Evolutionary conservation across 2,329 filamentous ascomycete genomes (phyloP).

Genomic region (Chaetoscypha palmicola): DNA sequence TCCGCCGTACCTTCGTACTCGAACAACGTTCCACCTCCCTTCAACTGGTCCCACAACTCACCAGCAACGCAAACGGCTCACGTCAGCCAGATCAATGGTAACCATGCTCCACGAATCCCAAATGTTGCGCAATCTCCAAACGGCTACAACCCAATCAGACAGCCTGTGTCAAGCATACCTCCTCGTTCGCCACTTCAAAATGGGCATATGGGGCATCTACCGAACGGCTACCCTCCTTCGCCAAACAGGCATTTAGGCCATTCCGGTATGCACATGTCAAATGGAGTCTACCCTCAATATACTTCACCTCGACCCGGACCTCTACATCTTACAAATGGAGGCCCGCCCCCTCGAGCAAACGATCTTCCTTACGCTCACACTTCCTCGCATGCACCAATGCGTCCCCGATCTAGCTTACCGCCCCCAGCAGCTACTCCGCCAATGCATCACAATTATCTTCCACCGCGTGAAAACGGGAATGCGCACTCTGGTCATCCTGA

Average conservation of each 20-base stretch:
- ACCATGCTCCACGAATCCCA: constrained; percentile 24
- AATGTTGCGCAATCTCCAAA: constrained; percentile 26
- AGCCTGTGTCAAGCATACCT: constrained; percentile 15
- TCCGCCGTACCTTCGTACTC: constrained; percentile 35
- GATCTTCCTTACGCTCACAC: constrained; percentile 42
- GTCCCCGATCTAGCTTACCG: constrained; percentile 32
- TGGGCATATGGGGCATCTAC: constrained; percentile 37
- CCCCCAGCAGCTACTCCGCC: constrained; percentile 26
- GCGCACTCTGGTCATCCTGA: constrained; percentile 25
- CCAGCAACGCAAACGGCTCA: constrained; percentile 39
- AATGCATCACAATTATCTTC: constrained; percentile 27
- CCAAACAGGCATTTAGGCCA: constrained; percentile 21
- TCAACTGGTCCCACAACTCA: constrained; percentile 45
- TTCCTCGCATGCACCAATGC: constrained; percentile 38
- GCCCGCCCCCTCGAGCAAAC: constrained; percentile 35
- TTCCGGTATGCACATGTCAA: constrained; percentile 24
- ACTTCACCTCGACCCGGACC: constrained; percentile 28
- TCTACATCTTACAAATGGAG: constrained; percentile 31
- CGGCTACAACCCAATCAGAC: constrained; percentile 19
- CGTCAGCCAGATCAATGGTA: constrained; percentile 44
- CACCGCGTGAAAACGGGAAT: constrained; percentile 21
- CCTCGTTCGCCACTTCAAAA: constrained; percentile 40
- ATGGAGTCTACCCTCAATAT: constrained; percentile 26
- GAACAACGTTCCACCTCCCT: constrained; percentile 31
- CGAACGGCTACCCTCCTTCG: constrained; percentile 36